These are phyloP conservation scores for Amesomyces nigricolor DNA, from an alignment of 2,329 filamentous ascomycete species.

Conservation along the genomic window DNA sequence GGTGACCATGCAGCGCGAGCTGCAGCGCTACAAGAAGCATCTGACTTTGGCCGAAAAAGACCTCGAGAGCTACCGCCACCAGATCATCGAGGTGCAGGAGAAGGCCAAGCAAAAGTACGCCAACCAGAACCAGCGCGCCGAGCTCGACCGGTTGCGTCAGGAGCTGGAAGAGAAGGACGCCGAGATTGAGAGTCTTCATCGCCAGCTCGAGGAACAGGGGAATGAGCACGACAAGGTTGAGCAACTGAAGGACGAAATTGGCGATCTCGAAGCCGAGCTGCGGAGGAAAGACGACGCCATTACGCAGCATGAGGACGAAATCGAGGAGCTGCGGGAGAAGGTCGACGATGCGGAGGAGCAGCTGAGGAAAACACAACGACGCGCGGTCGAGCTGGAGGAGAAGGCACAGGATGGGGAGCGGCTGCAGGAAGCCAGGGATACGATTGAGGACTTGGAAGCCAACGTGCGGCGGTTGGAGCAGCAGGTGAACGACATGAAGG, in stretches of 20 bases:
- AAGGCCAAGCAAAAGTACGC: constrained; percentile 70
- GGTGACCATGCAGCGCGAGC: constrained; percentile 80
- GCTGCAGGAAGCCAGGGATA: constrained; percentile 51
- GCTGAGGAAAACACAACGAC: constrained; percentile 40
- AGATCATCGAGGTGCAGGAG: constrained; percentile 77
- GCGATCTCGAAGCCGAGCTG: constrained; percentile 68
- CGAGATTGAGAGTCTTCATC: constrained; percentile 56
- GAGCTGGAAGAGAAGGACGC: constrained; percentile 53
- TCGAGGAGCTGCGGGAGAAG: constrained; percentile 59
- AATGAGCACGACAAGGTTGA: constrained; percentile 55
- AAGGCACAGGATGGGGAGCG: constrained; percentile 48
- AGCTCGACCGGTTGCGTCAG: constrained; percentile 53
- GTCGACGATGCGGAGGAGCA: constrained; percentile 42
- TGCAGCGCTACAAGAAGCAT: constrained; percentile 80
- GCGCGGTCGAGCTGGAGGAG: constrained; percentile 50
- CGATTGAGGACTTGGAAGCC: constrained; percentile 53
- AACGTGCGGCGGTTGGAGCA: constrained; percentile 49
- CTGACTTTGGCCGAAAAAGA: constrained; percentile 78
- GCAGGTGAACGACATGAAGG: constrained; percentile 50
- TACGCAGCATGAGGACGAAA: constrained; percentile 68
- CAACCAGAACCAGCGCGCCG: constrained; percentile 61
- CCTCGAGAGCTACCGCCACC: constrained; percentile 73
- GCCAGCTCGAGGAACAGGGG: constrained; percentile 52
- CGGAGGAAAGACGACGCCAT: constrained; percentile 70
- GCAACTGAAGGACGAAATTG: constrained; percentile 66